A percentile compares a stretch with the other conserved stretches of the same genome.
These are phyloP conservation scores for Carallia brachiata DNA, from an alignment of 345 rosid species.

Conservation along the genomic window DNA sequence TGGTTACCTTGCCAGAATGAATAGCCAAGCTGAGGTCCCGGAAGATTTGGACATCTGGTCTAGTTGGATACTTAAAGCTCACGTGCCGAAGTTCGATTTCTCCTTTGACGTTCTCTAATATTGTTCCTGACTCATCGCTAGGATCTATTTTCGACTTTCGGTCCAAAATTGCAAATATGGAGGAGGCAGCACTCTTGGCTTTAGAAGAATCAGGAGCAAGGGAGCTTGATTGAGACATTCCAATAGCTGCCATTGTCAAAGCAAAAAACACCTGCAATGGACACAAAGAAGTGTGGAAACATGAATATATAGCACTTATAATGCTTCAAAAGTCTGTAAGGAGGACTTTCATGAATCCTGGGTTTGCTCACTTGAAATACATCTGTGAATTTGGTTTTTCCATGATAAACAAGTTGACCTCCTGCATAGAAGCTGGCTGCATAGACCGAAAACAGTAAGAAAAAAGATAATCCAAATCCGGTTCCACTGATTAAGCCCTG, in stretches of 20 bases:
- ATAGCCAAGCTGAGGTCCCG: constrained; percentile 59
- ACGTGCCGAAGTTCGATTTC: constrained; percentile 67
- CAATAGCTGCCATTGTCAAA: constrained; percentile 59
- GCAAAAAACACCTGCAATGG: constrained; percentile 66
- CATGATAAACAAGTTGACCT: constrained; percentile 52
- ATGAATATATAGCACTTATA: not conserved
- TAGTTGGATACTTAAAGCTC: constrained; percentile 66
- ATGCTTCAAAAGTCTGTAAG: not conserved
- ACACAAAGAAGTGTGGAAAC: not conserved
- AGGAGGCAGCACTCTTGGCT: constrained; percentile 62
- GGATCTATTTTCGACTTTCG: constrained; percentile 63
- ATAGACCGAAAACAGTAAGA: constrained; percentile 54
- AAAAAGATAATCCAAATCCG: constrained; percentile 73
- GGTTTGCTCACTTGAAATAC: constrained; percentile 55
- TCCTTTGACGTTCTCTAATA: constrained; percentile 55
- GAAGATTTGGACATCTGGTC: constrained; percentile 70
- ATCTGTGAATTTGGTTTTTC: constrained; percentile 49
- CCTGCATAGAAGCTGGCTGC: constrained; percentile 72
- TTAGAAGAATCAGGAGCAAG: constrained; percentile 39
- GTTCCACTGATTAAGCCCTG: constrained; percentile 72
- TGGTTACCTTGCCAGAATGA: constrained; percentile 66
- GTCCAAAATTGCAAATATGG: constrained; percentile 63
- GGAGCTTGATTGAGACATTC: constrained; percentile 74
- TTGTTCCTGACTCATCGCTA: constrained; percentile 61
- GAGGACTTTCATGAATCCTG: not conserved